Conservation (phyloP, 331 rosid genomes). For the Quercus phellos region DNA sequence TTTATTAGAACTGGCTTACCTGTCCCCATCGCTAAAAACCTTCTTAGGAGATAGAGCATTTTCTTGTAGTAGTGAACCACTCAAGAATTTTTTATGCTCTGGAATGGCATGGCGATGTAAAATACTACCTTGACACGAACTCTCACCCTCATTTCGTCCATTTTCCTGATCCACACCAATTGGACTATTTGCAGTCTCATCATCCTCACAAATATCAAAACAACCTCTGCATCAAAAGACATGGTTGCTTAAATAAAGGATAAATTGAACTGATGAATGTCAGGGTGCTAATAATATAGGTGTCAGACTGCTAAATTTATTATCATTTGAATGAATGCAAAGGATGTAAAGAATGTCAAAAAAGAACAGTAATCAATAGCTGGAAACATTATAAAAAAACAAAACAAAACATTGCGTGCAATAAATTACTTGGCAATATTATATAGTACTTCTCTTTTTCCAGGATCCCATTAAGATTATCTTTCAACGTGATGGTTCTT, state of each 20-base stretch:
- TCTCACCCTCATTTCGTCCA: slow-evolving; percentile 59
- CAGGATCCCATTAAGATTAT: neutral
- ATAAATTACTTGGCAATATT: neutral
- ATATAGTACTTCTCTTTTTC: neutral
- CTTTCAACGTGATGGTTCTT: neutral
- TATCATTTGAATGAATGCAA: neutral
- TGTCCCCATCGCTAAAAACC: slow-evolving; percentile 55
- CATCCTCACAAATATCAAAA: slow-evolving; percentile 78
- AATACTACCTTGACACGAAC: slow-evolving; percentile 52
- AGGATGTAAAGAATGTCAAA: neutral
- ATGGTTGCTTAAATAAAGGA: neutral
- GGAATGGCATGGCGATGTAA: slow-evolving; percentile 37
- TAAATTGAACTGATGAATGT: neutral
- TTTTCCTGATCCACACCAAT: slow-evolving; percentile 43
- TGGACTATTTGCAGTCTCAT: slow-evolving; percentile 51
- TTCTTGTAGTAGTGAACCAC: slow-evolving; percentile 69
- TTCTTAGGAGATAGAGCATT: slow-evolving; percentile 48
- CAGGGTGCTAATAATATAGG: neutral
- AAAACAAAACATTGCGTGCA: neutral
- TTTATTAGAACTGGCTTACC: slow-evolving; percentile 38
- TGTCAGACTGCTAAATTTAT: slow-evolving; percentile 3
- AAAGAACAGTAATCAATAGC: neutral
- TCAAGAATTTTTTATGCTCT: slow-evolving; percentile 51
- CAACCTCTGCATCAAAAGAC: slow-evolving; percentile 67
- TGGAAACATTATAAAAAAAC: neutral